Percentiles rank a stretch among this genome's conserved stretches.
Conservation (phyloP, 2,329 filamentous ascomycete genomes). For the Cryphonectria parasitica region DNA sequence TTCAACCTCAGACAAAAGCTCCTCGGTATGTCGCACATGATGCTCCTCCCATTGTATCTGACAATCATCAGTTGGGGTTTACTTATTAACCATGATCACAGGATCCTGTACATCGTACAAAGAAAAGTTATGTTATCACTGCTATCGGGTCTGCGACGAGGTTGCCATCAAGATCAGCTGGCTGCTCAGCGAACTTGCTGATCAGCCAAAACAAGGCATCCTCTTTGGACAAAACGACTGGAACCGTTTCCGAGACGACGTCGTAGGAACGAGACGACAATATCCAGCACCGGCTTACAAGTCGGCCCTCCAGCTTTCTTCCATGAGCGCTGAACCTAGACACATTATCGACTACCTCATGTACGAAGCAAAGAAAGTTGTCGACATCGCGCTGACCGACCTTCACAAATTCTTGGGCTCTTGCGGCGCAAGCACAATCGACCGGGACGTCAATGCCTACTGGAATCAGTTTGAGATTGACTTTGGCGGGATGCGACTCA, state of each 20-base stretch:
- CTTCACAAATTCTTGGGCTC: slow-evolving; percentile 36
- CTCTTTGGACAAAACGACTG: slow-evolving; percentile 51
- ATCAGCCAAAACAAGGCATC: slow-evolving; percentile 60
- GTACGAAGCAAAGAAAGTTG: slow-evolving; percentile 53
- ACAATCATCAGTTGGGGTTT: background rate
- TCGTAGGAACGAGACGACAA: slow-evolving; percentile 19
- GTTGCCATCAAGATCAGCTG: slow-evolving; percentile 55
- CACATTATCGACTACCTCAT: slow-evolving; percentile 69
- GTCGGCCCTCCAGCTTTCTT: background rate
- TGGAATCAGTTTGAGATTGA: slow-evolving; percentile 44
- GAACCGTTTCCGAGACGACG: slow-evolving; percentile 40
- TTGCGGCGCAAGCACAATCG: slow-evolving; percentile 18
- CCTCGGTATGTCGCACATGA: slow-evolving; percentile 51
- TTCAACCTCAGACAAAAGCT: slow-evolving; percentile 62
- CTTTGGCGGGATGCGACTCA: slow-evolving; percentile 35
- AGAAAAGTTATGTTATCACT: slow-evolving; percentile 64
- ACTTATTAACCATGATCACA: background rate
- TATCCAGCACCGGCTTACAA: slow-evolving; percentile 21
- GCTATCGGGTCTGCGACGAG: slow-evolving; percentile 51
- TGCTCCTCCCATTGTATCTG: background rate
- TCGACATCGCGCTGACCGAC: slow-evolving; percentile 43
- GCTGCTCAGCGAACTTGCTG: slow-evolving; percentile 58
- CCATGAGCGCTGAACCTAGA: slow-evolving; percentile 24
- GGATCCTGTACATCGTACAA: slow-evolving; percentile 63
- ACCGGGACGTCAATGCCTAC: slow-evolving; percentile 32